Evolutionary conservation across 768 basidiomycete species (phyloP).

Genomic region (Rhizopogon vulgaris): DNA sequence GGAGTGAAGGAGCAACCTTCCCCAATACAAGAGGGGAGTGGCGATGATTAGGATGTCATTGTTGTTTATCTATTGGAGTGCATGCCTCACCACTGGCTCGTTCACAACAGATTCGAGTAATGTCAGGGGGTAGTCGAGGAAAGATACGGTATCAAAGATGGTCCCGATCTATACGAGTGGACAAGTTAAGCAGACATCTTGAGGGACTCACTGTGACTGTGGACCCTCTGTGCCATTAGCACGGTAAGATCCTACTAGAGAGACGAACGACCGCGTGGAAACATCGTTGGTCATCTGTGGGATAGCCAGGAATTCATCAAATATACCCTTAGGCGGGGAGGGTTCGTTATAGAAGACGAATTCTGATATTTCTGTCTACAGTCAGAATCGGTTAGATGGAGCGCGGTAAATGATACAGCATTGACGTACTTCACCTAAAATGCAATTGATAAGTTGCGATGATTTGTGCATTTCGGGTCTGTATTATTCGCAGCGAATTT

Average conservation of each 20-base stretch:
- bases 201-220: too few relatives aligned
- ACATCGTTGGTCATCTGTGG: constrained; percentile 4
- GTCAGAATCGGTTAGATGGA: not conserved
- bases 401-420: constrained; percentile 34
- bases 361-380: constrained; percentile 15
- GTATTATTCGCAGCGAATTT: constrained; percentile 3
- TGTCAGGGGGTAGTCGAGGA: too few relatives aligned
- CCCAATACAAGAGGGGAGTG: too few relatives aligned
- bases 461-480: too few relatives aligned
- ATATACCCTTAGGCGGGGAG: constrained; percentile 9
- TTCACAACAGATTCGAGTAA: too few relatives aligned
- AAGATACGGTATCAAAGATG: too few relatives aligned
- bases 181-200: too few relatives aligned
- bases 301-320: constrained; percentile 24
- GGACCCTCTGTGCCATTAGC: constrained; percentile 1
- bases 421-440: constrained; percentile 16
- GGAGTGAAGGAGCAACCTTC: too few relatives aligned
- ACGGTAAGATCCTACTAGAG: constrained; percentile 16
- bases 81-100: too few relatives aligned
- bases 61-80: too few relatives aligned
- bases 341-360: constrained; percentile 53
- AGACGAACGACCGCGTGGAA: constrained; percentile 17
- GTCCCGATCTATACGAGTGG: too few relatives aligned
- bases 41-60: too few relatives aligned
- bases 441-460: constrained; percentile 8